phyloP scores from a whole-genome alignment of 805 yeast species.

The Myxozyma geophila region DNA sequence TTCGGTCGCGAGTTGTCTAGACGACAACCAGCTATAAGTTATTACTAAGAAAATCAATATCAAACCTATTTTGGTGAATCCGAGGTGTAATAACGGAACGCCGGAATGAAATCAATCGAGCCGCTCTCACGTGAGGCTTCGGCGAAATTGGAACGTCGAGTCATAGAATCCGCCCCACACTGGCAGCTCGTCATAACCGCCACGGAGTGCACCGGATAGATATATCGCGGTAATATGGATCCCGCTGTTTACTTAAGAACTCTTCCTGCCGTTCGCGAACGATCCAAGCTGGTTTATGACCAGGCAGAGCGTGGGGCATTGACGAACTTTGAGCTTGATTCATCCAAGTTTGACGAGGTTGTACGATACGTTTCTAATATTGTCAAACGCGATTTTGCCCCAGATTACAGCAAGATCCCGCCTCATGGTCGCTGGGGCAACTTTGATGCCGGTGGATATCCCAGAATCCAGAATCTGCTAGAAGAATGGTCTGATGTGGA shows the following conservation, averaged over 20 bases:
- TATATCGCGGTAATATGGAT: background rate
- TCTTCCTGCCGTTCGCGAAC: conserved; percentile 62
- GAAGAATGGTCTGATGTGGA: conserved; percentile 45
- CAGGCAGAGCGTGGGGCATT: conserved; percentile 49
- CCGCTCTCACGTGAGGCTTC: no score
- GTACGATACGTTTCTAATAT: conserved; percentile 55
- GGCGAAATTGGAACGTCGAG: no score
- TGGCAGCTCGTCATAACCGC: background rate
- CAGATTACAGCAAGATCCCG: conserved; percentile 55
- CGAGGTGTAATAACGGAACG: no score
- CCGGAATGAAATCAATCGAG: no score
- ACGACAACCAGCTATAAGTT: no score
- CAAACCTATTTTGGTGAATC: no score
- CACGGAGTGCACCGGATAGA: background rate
- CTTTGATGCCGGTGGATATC: conserved; percentile 56
- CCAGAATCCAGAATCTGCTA: conserved; percentile 53
- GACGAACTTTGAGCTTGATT: conserved; percentile 54
- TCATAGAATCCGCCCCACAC: background rate
- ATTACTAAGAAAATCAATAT: no score
- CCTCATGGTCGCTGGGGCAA: conserved; percentile 75
- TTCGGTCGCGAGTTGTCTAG: no score
- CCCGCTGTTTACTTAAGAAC: conserved; percentile 49
- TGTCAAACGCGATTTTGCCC: conserved; percentile 53
- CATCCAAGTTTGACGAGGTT: conserved; percentile 49
- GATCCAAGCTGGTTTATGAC: conserved; percentile 52